Conservation (phyloP, 2,329 filamentous ascomycete genomes). For the Pyrenochaeta sp. region DNA sequence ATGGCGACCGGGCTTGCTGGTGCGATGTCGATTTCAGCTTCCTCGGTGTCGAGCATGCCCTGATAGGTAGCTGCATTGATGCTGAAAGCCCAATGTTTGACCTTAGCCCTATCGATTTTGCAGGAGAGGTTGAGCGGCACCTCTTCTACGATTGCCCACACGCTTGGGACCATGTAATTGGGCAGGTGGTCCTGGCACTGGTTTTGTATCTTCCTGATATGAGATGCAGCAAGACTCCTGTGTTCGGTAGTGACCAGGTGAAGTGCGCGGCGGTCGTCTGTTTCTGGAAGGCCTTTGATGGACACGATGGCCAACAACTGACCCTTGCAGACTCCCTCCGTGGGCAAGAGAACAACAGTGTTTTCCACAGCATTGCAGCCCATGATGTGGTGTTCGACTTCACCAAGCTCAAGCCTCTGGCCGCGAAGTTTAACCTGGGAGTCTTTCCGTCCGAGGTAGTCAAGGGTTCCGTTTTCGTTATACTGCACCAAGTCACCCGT, state of each 20-base stretch:
- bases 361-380: not conserved
- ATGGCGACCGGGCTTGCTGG: too few relatives aligned
- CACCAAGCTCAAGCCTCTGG: slow-evolving; percentile 26
- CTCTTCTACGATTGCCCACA: slow-evolving; percentile 43
- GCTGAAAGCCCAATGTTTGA: not conserved
- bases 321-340: not conserved
- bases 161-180: slow-evolving; percentile 27
- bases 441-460: slow-evolving; percentile 21
- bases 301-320: slow-evolving; percentile 1
- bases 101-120: slow-evolving; percentile 19
- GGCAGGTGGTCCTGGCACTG: slow-evolving; percentile 11
- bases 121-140: slow-evolving; percentile 21
- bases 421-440: slow-evolving; percentile 25
- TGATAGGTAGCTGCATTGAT: not conserved
- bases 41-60: too few relatives aligned
- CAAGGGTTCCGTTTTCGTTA: slow-evolving; percentile 12
- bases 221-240: too few relatives aligned
- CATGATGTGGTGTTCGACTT: slow-evolving; percentile 12
- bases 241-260: too few relatives aligned
- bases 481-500: slow-evolving; percentile 24
- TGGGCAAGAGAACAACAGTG: not conserved
- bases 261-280: too few relatives aligned
- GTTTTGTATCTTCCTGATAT: too few relatives aligned
- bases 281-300: not conserved
- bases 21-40: too few relatives aligned